These are phyloP conservation scores for Nepenthes mirabilis DNA, from an alignment of 148 eudicot species.

Conservation along the genomic window DNA sequence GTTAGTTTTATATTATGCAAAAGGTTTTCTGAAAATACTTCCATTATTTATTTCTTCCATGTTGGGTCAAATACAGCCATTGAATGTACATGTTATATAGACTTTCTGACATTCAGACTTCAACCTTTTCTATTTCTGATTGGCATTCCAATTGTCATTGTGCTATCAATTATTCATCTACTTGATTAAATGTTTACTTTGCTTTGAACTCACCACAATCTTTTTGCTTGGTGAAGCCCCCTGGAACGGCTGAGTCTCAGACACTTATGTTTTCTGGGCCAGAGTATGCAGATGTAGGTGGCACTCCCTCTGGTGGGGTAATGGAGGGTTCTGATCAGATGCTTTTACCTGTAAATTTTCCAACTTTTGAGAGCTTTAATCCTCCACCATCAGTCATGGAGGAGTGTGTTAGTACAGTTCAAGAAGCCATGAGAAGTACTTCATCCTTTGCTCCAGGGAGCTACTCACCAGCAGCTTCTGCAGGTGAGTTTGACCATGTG, in stretches of 20 bases:
- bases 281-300: slow-evolving; percentile 59
- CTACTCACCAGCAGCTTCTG: slow-evolving; percentile 32
- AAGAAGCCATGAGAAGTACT: slow-evolving; percentile 34
- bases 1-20: too few species aligned
- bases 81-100: background rate
- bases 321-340: slow-evolving; percentile 81
- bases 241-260: slow-evolving; percentile 87
- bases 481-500: slow-evolving; percentile 59
- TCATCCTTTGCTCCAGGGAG: slow-evolving; percentile 34
- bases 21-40: too few species aligned
- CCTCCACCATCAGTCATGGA: slow-evolving; percentile 41
- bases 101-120: background rate
- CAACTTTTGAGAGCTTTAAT: slow-evolving; percentile 62
- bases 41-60: background rate
- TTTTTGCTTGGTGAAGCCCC: slow-evolving; percentile 67
- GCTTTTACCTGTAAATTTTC: slow-evolving; percentile 47
- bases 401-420: slow-evolving; percentile 51
- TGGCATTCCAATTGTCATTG: background rate
- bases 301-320: slow-evolving; percentile 48
- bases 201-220: slow-evolving; percentile 11
- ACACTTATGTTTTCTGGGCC: slow-evolving; percentile 43
- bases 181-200: background rate
- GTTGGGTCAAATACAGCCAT: background rate
- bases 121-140: background rate
- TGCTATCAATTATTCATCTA: background rate